phyloP scores from a whole-genome alignment of 2,329 filamentous ascomycete genomes.

The Fusarium denticulatum region DNA sequence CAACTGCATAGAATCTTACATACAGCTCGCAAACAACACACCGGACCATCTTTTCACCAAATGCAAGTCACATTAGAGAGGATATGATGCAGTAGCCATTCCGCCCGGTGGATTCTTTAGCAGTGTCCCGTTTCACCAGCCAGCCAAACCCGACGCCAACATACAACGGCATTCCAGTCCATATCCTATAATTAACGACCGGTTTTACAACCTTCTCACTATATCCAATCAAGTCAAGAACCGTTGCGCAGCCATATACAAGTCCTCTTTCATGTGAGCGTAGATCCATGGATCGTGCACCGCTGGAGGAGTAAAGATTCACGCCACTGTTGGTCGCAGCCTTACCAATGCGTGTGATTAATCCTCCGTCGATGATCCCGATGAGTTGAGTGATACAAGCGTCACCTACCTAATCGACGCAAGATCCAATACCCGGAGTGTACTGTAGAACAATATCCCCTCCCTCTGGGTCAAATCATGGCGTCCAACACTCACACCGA shows the following conservation, averaged over 20 bases:
- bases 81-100: background rate
- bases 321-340: slow-evolving; percentile 12
- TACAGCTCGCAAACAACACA: background rate
- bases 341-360: background rate
- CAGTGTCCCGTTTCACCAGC: background rate
- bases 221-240: background rate
- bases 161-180: background rate
- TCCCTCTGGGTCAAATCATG: background rate
- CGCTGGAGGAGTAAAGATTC: background rate
- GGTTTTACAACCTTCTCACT: background rate
- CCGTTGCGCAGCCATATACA: background rate
- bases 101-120: background rate
- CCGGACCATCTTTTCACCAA: background rate
- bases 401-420: background rate
- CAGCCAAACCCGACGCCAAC: background rate
- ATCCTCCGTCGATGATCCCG: background rate
- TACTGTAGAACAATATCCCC: background rate
- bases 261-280: background rate
- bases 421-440: background rate
- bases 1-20: background rate
- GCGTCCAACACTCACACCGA: background rate
- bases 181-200: background rate
- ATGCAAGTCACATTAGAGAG: background rate
- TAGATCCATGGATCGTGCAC: background rate
- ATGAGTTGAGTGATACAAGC: background rate